Conservation (phyloP, 2,329 filamentous ascomycete genomes). For the Apiospora saccharicola region DNA sequence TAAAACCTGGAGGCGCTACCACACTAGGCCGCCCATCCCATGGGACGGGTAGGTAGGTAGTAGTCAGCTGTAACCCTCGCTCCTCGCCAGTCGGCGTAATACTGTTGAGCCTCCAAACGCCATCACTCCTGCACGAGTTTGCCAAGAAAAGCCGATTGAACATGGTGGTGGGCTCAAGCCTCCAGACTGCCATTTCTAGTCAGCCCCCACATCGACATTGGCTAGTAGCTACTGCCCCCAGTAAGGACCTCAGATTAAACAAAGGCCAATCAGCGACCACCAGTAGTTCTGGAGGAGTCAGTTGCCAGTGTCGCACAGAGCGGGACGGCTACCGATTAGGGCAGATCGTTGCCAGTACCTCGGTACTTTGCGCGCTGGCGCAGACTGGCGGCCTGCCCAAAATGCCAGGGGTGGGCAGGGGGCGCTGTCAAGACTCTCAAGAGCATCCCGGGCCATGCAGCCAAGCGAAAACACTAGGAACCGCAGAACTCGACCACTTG, state of each 20-base stretch:
- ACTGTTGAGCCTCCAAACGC: constrained; percentile 21
- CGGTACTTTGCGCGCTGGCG: background rate
- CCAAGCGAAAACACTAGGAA: constrained; percentile 24
- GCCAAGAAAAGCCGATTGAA: background rate
- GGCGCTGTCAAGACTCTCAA: constrained; percentile 11
- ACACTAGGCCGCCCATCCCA: constrained; percentile 1
- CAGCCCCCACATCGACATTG: constrained; percentile 16
- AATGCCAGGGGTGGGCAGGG: constrained; percentile 1
- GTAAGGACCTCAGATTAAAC: constrained; percentile 13
- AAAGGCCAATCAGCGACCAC: constrained; percentile 4
- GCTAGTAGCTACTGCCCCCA: background rate
- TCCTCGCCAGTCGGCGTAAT: constrained; percentile 3
- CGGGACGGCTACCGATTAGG: constrained; percentile 3
- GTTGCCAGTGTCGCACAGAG: background rate
- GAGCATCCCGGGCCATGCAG: constrained; percentile 21
- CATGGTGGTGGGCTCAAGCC: constrained; percentile 9
- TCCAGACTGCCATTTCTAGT: constrained; percentile 21
- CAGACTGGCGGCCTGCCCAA: background rate
- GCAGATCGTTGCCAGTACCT: background rate
- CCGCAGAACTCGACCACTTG: constrained; percentile 21
- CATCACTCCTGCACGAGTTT: constrained; percentile 10
- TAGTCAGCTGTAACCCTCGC: constrained; percentile 3
- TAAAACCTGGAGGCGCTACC: constrained; percentile 12
- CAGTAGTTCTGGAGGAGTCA: background rate
- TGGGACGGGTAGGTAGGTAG: background rate